These are phyloP conservation scores for Plasmodium knowlesi DNA, from an alignment of 169 alveolate genomes.

Conservation along the genomic window DNA sequence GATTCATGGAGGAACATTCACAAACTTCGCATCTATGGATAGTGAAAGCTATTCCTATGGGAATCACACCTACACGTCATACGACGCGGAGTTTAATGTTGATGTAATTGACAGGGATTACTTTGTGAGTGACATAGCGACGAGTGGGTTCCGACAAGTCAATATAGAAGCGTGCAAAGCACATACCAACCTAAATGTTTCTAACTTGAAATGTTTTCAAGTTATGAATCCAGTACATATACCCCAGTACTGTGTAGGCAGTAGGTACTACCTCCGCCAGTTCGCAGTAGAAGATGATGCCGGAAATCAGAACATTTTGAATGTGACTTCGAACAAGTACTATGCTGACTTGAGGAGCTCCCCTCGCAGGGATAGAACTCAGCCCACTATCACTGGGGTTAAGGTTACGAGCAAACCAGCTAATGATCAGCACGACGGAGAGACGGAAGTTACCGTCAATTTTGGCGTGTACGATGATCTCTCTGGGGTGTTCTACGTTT, in stretches of 20 bases:
- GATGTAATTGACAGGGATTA: neutral
- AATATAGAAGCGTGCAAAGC: slow-evolving; percentile 25
- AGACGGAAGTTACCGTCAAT: slow-evolving; percentile 77
- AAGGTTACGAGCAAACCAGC: slow-evolving; percentile 79
- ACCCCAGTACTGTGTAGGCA: slow-evolving; percentile 76
- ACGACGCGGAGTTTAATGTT: slow-evolving; percentile 22
- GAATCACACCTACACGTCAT: slow-evolving; percentile 1
- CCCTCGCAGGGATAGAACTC: slow-evolving; percentile 69
- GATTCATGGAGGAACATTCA: slow-evolving; percentile 37
- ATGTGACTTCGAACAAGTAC: slow-evolving; percentile 75
- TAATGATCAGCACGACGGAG: slow-evolving; percentile 82
- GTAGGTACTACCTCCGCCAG: slow-evolving; percentile 77
- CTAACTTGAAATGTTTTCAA: slow-evolving; percentile 80
- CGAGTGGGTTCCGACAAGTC: slow-evolving; percentile 60
- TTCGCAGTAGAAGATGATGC: slow-evolving; percentile 79
- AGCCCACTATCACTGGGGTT: slow-evolving; percentile 77
- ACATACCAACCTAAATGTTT: slow-evolving; percentile 32
- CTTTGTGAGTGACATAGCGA: slow-evolving; percentile 26
- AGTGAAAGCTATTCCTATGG: slow-evolving; percentile 49
- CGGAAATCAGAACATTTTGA: slow-evolving; percentile 78
- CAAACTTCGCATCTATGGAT: slow-evolving; percentile 46
- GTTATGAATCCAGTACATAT: slow-evolving; percentile 79
- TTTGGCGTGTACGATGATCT: slow-evolving; percentile 6
- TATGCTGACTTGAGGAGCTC: slow-evolving; percentile 61
- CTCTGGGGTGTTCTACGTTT: slow-evolving; percentile 15